These are phyloP conservation scores for Candida qinlingensis DNA, from an alignment of 805 yeast species.

Conservation along the genomic window DNA sequence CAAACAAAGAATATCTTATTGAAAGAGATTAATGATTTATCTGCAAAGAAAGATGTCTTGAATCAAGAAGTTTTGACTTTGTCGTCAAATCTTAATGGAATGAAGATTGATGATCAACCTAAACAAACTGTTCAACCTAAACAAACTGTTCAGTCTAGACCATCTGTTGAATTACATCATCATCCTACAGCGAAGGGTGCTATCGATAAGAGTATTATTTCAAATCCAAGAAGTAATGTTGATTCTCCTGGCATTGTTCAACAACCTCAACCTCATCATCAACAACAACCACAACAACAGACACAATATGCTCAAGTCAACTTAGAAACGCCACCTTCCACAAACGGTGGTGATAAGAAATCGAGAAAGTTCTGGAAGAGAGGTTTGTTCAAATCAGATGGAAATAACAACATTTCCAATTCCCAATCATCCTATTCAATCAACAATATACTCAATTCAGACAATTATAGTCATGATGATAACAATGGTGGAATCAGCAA, in stretches of 20 bases:
- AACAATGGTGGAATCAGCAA: slow-evolving; percentile 11
- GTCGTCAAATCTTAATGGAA: slow-evolving; percentile 17
- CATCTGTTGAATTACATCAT: too few relatives aligned
- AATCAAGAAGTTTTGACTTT: slow-evolving; percentile 36
- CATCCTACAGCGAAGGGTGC: not conserved
- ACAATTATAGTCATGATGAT: slow-evolving; percentile 10
- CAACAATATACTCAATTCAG: slow-evolving; percentile 11
- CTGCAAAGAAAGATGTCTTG: slow-evolving; percentile 40
- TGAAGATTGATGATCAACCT: not conserved
- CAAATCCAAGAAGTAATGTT: not conserved
- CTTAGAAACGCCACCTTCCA: not conserved
- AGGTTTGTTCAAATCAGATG: slow-evolving; percentile 17
- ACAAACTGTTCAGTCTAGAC: not conserved
- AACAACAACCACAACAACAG: slow-evolving; percentile 7
- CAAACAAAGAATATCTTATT: slow-evolving; percentile 38
- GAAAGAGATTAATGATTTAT: slow-evolving; percentile 49
- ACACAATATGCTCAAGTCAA: slow-evolving; percentile 1
- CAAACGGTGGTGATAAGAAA: slow-evolving; percentile 15
- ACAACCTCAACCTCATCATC: slow-evolving; percentile 4
- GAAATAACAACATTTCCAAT: slow-evolving; percentile 8
- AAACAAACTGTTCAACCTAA: not conserved
- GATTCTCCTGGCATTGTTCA: not conserved
- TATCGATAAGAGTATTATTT: not conserved
- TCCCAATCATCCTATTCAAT: slow-evolving; percentile 20
- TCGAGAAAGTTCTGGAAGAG: slow-evolving; percentile 30